Conservation (phyloP, 768 basidiomycete genomes). For the Mycena metata region DNA sequence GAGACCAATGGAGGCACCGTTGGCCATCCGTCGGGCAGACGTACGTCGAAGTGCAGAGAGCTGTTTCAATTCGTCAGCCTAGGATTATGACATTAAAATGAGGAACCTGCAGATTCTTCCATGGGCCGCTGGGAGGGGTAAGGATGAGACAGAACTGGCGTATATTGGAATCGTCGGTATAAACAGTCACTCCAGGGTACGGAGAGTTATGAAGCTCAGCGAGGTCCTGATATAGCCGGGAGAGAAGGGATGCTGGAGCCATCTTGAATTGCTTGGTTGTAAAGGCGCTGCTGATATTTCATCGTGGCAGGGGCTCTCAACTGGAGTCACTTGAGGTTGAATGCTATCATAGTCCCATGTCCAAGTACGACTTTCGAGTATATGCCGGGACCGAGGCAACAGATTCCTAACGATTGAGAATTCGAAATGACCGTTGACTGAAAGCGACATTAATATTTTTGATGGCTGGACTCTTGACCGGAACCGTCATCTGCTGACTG, state of each 20-base stretch:
- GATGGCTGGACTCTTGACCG: too few species aligned
- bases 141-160: constrained; percentile 60
- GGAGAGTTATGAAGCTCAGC: constrained; percentile 56
- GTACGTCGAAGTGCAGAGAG: constrained; percentile 33
- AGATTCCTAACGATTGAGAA: too few species aligned
- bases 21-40: constrained; percentile 55
- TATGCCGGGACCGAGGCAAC: too few species aligned
- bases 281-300: too few species aligned
- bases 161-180: constrained; percentile 57
- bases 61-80: not conserved
- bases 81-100: not conserved
- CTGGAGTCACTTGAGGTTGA: too few species aligned
- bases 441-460: too few species aligned
- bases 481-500: too few species aligned
- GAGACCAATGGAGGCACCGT: constrained; percentile 8
- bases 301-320: too few species aligned
- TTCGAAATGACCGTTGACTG: too few species aligned
- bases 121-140: constrained; percentile 60
- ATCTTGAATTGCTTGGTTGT: not conserved
- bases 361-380: too few species aligned
- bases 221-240: constrained; percentile 56
- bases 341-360: too few species aligned
- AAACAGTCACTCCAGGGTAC: constrained; percentile 59
- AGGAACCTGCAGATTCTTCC: constrained; percentile 50
- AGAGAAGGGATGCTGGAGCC: constrained; percentile 44